A percentile compares a stretch with the other conserved stretches of the same genome.
phyloP scores from a whole-genome alignment of 805 yeast genomes.

The Kuraishia molischiana region DNA sequence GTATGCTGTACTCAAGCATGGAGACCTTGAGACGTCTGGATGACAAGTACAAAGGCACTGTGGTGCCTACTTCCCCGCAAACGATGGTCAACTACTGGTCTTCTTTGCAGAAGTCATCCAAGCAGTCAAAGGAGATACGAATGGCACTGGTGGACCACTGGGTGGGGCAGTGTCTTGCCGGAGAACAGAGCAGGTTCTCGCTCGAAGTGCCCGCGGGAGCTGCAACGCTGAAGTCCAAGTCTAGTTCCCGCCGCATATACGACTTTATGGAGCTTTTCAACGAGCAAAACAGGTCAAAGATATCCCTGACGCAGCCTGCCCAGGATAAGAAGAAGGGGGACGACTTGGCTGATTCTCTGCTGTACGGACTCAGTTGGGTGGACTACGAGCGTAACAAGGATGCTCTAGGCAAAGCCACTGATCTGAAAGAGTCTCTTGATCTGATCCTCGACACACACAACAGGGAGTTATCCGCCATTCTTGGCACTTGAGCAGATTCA shows the following conservation, averaged over 20 bases:
- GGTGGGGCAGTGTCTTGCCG: conserved; percentile 8
- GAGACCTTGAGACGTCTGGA: conserved; percentile 6
- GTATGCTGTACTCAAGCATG: conserved; percentile 26
- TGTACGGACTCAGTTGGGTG: conserved; percentile 46
- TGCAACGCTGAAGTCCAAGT: background rate
- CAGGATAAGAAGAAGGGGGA: conserved; percentile 35
- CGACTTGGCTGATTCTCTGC: conserved; percentile 56
- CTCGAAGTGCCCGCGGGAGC: background rate
- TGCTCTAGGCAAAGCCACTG: background rate
- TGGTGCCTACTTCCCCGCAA: conserved; percentile 15
- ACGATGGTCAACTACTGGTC: conserved; percentile 22
- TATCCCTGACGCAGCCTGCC: background rate
- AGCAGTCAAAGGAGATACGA: conserved; percentile 14
- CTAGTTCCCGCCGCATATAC: conserved; percentile 14
- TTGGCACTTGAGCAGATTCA: too few species aligned
- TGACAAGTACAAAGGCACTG: conserved; percentile 3
- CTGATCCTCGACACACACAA: too few species aligned
- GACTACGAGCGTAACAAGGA: conserved; percentile 28
- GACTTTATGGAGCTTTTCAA: conserved; percentile 16
- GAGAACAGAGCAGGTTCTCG: background rate
- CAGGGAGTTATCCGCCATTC: too few species aligned
- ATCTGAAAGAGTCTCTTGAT: too few species aligned
- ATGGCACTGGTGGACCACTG: conserved; percentile 17
- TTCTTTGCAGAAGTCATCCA: conserved; percentile 2
- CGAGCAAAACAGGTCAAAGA: conserved; percentile 6